Percentiles rank a stretch among this genome's conserved stretches.
Evolutionary conservation across 805 yeast species (phyloP).

Genomic region (Phaffomyces opuntiae): DNA sequence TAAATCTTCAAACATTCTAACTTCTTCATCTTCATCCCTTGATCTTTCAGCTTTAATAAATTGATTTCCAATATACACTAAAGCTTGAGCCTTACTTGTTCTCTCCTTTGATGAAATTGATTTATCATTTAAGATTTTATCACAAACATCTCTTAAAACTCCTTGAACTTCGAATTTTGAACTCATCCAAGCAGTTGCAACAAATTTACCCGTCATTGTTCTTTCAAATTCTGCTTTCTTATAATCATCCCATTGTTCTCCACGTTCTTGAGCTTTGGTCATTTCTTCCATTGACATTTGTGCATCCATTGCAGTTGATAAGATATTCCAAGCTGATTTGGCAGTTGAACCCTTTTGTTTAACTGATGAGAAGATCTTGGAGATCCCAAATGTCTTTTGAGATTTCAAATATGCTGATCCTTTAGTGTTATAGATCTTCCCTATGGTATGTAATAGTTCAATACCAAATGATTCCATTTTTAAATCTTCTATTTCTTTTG

Average conservation of each 20-base stretch:
- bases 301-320: constrained; percentile 83
- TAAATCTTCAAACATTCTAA: constrained; percentile 82
- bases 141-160: constrained; percentile 77
- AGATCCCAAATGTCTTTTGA: constrained; percentile 77
- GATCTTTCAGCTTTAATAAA: constrained; percentile 66
- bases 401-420: constrained; percentile 70
- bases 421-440: constrained; percentile 67
- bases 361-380: constrained; percentile 73
- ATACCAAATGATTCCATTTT: constrained; percentile 95
- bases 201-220: constrained; percentile 75
- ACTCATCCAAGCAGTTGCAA: constrained; percentile 94
- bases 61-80: constrained; percentile 62
- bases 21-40: constrained; percentile 88
- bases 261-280: constrained; percentile 58
- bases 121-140: constrained; percentile 66
- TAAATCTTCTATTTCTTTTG: constrained; percentile 65
- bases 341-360: constrained; percentile 81
- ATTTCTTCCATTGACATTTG: constrained; percentile 72
- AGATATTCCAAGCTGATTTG: constrained; percentile 75
- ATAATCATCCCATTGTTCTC: constrained; percentile 45
- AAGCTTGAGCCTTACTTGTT: constrained; percentile 70
- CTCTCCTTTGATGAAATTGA: constrained; percentile 53
- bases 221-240: constrained; percentile 75
- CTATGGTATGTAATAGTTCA: constrained; percentile 78
- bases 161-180: constrained; percentile 80